Evolutionary conservation across 495 filamentous ascomycete species (phyloP).

Genomic region (Penicillium chermesinum): DNA sequence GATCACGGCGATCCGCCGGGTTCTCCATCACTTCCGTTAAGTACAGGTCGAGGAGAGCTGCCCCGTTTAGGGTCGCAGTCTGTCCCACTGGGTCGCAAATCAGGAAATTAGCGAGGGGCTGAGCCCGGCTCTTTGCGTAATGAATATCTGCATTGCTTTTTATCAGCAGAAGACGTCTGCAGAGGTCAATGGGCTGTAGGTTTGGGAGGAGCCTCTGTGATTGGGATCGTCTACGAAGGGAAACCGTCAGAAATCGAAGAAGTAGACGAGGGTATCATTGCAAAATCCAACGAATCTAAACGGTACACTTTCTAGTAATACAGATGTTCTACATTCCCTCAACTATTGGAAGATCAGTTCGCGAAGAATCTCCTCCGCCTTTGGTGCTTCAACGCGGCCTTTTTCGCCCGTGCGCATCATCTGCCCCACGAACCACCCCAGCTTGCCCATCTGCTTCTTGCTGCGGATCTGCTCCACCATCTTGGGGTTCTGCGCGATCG

Average conservation of each 20-base stretch:
- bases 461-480: slow-evolving; percentile 63
- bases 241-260: neutral
- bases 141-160: slow-evolving; percentile 4
- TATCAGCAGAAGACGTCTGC: neutral
- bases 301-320: too few species aligned
- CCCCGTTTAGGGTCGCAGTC: slow-evolving; percentile 25
- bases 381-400: slow-evolving; percentile 69
- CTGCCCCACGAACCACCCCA: slow-evolving; percentile 83
- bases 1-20: slow-evolving; percentile 34
- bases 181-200: neutral
- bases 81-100: slow-evolving; percentile 16
- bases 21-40: slow-evolving; percentile 43
- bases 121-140: slow-evolving; percentile 11
- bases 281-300: neutral
- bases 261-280: slow-evolving; percentile 3
- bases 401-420: slow-evolving; percentile 78
- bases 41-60: slow-evolving; percentile 48
- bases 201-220: neutral
- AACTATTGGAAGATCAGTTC: slow-evolving; percentile 38
- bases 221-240: neutral
- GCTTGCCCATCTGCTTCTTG: slow-evolving; percentile 65
- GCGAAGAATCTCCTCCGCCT: slow-evolving; percentile 62
- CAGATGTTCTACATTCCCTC: neutral
- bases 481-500: slow-evolving; percentile 46
- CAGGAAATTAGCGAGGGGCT: slow-evolving; percentile 12